Conservation (phyloP, 441 rosid genomes). For the Populus hybrid region DNA sequence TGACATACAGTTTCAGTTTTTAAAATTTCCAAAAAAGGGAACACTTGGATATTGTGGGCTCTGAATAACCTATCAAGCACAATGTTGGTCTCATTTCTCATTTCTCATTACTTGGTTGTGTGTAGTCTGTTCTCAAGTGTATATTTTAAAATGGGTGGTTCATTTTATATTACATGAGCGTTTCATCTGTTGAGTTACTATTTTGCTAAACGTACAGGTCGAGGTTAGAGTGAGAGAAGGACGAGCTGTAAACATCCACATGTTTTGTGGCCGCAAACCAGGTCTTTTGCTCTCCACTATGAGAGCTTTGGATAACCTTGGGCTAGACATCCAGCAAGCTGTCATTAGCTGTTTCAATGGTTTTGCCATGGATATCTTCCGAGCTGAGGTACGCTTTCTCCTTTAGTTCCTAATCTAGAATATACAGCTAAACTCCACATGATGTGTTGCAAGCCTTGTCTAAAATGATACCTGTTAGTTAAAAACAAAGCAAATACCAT, state of each 20-base stretch:
- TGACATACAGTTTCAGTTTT: background rate
- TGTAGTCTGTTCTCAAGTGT: background rate
- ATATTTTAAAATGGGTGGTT: no score
- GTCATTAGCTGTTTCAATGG: conserved; percentile 79
- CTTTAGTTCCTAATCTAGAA: background rate
- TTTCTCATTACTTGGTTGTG: background rate
- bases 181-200: background rate
- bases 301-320: conserved; percentile 69
- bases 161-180: background rate
- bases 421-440: background rate
- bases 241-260: conserved; percentile 79
- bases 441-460: background rate
- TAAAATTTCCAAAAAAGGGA: background rate
- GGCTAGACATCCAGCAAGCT: conserved; percentile 73
- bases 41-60: background rate
- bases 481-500: background rate
- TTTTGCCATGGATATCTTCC: conserved; percentile 71
- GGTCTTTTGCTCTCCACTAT: conserved; percentile 65
- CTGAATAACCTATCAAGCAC: background rate
- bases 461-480: background rate
- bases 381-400: conserved; percentile 55
- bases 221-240: conserved; percentile 70
- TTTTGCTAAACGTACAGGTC: conserved; percentile 33
- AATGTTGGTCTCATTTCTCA: no score
- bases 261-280: conserved; percentile 66